Conservation (phyloP, 768 basidiomycete genomes). For the Russula griseocarnosa region DNA sequence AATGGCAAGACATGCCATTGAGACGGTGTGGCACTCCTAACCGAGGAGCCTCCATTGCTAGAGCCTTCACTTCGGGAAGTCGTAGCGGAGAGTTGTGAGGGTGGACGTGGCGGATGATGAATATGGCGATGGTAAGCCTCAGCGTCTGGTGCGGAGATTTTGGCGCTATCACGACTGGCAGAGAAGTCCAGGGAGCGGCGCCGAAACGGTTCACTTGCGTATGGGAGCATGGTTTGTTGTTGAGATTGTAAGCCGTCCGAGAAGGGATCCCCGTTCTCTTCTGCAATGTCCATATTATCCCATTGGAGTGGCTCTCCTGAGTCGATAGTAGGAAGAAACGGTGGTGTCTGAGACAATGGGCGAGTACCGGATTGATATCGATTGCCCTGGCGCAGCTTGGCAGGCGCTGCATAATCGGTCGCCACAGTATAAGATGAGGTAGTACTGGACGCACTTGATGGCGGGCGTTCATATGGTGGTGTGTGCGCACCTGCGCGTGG, state of each 20-base stretch:
- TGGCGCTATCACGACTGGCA: not conserved
- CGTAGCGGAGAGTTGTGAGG: slow-evolving; percentile 14
- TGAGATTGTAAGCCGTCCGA: slow-evolving; percentile 28
- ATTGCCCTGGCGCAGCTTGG: slow-evolving; percentile 5
- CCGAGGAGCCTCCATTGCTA: slow-evolving; percentile 1
- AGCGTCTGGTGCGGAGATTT: not conserved
- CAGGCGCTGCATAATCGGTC: slow-evolving; percentile 22
- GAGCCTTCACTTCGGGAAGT: slow-evolving; percentile 9
- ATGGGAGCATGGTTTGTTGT: slow-evolving; percentile 7
- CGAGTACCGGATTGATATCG: not conserved
- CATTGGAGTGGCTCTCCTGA: slow-evolving; percentile 35
- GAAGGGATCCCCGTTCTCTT: slow-evolving; percentile 34
- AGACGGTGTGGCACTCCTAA: not conserved
- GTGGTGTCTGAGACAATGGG: not conserved
- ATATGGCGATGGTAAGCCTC: not conserved
- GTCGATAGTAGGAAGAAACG: slow-evolving; percentile 34
- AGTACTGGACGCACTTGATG: slow-evolving; percentile 13
- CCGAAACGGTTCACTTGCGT: slow-evolving; percentile 9
- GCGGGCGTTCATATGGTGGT: slow-evolving; percentile 13
- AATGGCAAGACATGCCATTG: slow-evolving; percentile 4
- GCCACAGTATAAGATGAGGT: slow-evolving; percentile 18
- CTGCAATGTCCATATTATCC: slow-evolving; percentile 22
- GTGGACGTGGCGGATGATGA: slow-evolving; percentile 7
- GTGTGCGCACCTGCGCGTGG: not conserved
- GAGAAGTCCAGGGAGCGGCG: slow-evolving; percentile 19